phyloP scores from a whole-genome alignment of 2,329 filamentous ascomycete species.

The Botrytis paeoniae region DNA sequence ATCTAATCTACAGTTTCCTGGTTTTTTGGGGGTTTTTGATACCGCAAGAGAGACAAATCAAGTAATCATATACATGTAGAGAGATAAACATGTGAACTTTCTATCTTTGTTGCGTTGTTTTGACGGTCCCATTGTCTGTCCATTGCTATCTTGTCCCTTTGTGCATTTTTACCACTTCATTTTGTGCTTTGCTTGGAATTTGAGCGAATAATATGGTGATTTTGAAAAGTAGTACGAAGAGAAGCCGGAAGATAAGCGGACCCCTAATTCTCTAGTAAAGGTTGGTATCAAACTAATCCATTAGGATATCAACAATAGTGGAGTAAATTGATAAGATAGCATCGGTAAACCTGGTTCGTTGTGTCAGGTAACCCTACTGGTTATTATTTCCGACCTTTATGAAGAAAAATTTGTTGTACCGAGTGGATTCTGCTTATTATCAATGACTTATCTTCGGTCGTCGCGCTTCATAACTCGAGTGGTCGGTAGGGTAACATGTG shows the following conservation, averaged over 20 bases:
- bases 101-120: neutral
- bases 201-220: neutral
- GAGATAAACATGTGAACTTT: neutral
- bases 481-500: slow-evolving; percentile 12
- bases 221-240: slow-evolving; percentile 7
- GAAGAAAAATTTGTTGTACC: neutral
- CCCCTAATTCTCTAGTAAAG: slow-evolving; percentile 11
- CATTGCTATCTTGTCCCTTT: neutral
- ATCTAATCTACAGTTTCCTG: neutral
- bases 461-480: neutral
- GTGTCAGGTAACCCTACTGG: neutral
- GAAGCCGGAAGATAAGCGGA: slow-evolving; percentile 22
- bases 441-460: slow-evolving; percentile 17
- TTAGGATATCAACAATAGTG: neutral
- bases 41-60: neutral
- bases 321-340: slow-evolving; percentile 18
- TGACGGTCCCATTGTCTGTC: neutral
- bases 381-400: neutral
- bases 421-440: slow-evolving; percentile 11
- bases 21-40: neutral
- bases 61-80: neutral
- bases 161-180: neutral
- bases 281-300: neutral
- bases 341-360: slow-evolving; percentile 10
- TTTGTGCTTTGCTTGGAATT: neutral